Evolutionary conservation across 2,329 filamentous ascomycete species (phyloP).

Genomic region (Nothophoma quercina): DNA sequence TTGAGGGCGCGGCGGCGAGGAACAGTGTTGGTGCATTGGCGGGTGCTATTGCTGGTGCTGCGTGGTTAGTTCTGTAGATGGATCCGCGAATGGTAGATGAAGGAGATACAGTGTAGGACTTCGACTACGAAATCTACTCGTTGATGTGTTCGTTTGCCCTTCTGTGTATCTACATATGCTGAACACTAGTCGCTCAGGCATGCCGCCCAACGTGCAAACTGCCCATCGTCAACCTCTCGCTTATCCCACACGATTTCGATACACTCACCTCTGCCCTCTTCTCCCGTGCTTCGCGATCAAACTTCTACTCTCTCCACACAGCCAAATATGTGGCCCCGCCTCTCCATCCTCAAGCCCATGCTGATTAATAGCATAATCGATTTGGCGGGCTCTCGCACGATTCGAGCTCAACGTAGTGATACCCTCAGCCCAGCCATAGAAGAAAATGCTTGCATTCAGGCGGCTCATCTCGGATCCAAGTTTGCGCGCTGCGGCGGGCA

Average conservation of each 20-base stretch:
- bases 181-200: not conserved
- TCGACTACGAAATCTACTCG: too few species aligned
- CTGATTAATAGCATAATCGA: slow-evolving; percentile 66
- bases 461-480: slow-evolving; percentile 60
- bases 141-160: too few species aligned
- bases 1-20: slow-evolving; percentile 12
- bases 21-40: slow-evolving; percentile 4
- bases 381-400: slow-evolving; percentile 69
- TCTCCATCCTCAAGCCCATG: slow-evolving; percentile 60
- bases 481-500: slow-evolving; percentile 56
- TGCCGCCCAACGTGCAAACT: slow-evolving; percentile 3
- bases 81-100: not conserved
- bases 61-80: slow-evolving; percentile 3
- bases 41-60: slow-evolving; percentile 10
- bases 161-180: too few species aligned
- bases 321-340: slow-evolving; percentile 68
- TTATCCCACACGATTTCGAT: not conserved
- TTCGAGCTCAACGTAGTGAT: slow-evolving; percentile 77
- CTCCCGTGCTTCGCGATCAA: slow-evolving; percentile 66
- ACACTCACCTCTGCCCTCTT: slow-evolving; percentile 11
- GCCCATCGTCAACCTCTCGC: not conserved
- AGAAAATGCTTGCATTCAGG: slow-evolving; percentile 74
- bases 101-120: not conserved
- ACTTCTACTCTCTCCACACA: slow-evolving; percentile 70
- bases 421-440: slow-evolving; percentile 71